phyloP scores from a whole-genome alignment of 139 green algal genomes.

The Chlorella sorokiniana region DNA sequence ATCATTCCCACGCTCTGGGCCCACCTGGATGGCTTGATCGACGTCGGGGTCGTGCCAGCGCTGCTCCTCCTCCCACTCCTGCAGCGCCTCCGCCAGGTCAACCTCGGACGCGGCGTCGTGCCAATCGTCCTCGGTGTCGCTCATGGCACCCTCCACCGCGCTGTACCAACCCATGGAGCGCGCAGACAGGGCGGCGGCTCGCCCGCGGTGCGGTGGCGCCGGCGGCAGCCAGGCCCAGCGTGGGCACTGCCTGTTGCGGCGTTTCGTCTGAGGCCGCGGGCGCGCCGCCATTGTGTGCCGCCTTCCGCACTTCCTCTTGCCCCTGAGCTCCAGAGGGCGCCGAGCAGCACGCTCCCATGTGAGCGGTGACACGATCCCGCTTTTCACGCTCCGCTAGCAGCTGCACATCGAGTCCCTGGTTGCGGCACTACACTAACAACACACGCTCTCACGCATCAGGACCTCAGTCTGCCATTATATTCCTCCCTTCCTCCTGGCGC shows the following conservation, averaged over 20 bases:
- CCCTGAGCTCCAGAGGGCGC: neutral
- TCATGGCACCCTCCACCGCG: neutral
- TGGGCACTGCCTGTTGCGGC: neutral
- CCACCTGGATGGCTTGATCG: conserved; percentile 10
- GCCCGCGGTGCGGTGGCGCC: neutral
- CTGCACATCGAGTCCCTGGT: too few species aligned
- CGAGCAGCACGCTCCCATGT: neutral
- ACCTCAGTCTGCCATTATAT: too few species aligned
- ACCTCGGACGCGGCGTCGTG: conserved; percentile 20
- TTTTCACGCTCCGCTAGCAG: too few species aligned
- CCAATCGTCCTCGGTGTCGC: conserved; percentile 20
- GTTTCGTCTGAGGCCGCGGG: neutral
- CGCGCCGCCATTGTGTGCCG: neutral
- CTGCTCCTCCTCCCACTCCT: conserved; percentile 24
- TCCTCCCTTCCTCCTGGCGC: too few species aligned
- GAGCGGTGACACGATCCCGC: too few species aligned
- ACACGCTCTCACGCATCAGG: too few species aligned
- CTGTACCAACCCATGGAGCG: neutral
- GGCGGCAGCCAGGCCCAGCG: neutral
- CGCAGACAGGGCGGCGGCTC: neutral
- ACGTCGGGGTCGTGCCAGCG: neutral
- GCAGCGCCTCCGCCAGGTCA: conserved; percentile 8
- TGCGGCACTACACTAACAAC: too few species aligned
- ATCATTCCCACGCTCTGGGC: too few species aligned
- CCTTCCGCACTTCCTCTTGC: neutral